A percentile compares a stretch with the other conserved stretches of the same genome.
Conservation (phyloP, 148 eudicot species). For the Nepenthes gracilis region DNA sequence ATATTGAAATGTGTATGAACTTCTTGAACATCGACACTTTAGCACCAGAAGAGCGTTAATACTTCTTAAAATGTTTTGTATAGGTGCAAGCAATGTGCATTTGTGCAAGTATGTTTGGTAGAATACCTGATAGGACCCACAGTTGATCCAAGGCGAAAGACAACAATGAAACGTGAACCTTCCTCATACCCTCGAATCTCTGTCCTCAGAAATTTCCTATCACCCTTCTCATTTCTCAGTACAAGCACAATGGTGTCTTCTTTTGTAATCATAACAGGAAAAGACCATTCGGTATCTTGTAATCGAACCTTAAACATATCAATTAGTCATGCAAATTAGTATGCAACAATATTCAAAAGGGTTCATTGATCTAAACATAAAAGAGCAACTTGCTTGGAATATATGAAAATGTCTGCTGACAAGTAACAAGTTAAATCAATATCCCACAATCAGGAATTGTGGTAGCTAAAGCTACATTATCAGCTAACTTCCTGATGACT, state of each 20-base stretch:
- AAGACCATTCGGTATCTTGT: slow-evolving; percentile 77
- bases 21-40: too few relatives aligned
- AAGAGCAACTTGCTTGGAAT: neutral
- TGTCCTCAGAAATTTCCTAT: slow-evolving; percentile 38
- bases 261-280: slow-evolving; percentile 67
- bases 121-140: slow-evolving; percentile 75
- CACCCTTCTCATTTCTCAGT: slow-evolving; percentile 44
- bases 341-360: neutral
- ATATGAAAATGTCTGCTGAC: too few relatives aligned
- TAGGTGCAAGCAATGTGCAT: neutral
- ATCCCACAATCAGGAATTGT: too few relatives aligned
- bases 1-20: too few relatives aligned
- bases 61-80: neutral
- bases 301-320: slow-evolving; percentile 42
- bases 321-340: neutral
- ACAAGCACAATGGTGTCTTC: slow-evolving; percentile 73
- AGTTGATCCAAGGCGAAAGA: slow-evolving; percentile 75
- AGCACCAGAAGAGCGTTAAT: too few relatives aligned
- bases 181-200: slow-evolving; percentile 97
- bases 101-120: neutral
- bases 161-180: slow-evolving; percentile 94
- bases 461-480: too few relatives aligned
- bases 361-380: neutral
- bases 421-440: too few relatives aligned
- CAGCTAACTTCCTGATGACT: too few relatives aligned